phyloP scores from a whole-genome alignment of 805 yeast genomes.

The Barnettozyma siamensis region DNA sequence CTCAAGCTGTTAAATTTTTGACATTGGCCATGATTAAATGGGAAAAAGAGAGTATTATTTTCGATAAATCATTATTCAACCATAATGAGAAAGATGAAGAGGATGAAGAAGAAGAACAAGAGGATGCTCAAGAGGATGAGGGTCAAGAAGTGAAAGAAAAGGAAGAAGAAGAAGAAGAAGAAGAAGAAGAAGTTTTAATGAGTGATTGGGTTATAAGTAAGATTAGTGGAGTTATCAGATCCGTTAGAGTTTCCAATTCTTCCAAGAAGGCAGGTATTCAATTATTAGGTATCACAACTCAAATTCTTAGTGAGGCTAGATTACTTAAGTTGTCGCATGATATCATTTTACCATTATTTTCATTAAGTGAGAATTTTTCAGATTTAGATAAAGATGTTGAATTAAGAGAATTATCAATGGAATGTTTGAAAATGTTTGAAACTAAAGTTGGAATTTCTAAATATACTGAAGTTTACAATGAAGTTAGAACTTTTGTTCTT shows the following conservation, averaged over 20 bases:
- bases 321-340: conserved; percentile 39
- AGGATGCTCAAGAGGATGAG: conserved; percentile 17
- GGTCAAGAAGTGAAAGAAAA: conserved; percentile 20
- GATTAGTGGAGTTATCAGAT: conserved; percentile 56
- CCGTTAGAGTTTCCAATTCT: conserved; percentile 52
- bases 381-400: conserved; percentile 45
- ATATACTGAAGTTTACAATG: conserved; percentile 54
- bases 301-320: conserved; percentile 40
- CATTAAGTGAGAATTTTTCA: conserved; percentile 40
- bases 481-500: conserved; percentile 55
- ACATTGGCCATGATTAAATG: conserved; percentile 56
- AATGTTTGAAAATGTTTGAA: conserved; percentile 64
- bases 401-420: conserved; percentile 47
- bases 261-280: conserved; percentile 67
- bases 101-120: conserved; percentile 24
- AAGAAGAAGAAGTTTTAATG: conserved; percentile 28
- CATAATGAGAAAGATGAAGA: conserved; percentile 20
- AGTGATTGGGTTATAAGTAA: conserved; percentile 60
- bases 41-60: conserved; percentile 39
- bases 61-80: conserved; percentile 17
- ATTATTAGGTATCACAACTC: conserved; percentile 57
- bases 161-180: conserved; percentile 19
- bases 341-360: conserved; percentile 49
- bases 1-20: conserved; percentile 61
- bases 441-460: conserved; percentile 64